These are phyloP conservation scores for Cudoniella acicularis DNA, from an alignment of 495 filamentous ascomycete species.

Conservation along the genomic window DNA sequence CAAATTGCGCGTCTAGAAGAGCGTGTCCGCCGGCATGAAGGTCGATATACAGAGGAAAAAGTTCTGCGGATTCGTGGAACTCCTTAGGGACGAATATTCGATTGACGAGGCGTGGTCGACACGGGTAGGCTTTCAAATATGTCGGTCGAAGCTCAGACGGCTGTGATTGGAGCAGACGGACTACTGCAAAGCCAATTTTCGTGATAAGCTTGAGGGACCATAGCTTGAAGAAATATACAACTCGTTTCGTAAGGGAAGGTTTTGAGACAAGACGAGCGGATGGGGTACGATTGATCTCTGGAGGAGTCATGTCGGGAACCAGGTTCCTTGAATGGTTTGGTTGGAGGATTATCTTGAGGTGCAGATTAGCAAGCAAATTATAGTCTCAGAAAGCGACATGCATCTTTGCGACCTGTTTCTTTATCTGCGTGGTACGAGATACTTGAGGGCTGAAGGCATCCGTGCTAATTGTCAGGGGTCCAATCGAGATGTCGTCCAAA, in stretches of 20 bases:
- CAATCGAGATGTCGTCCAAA: not conserved
- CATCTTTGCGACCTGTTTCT: too few relatives aligned
- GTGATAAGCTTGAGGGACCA: not conserved
- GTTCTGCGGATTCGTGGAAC: constrained; percentile 23
- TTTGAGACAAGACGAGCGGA: too few relatives aligned
- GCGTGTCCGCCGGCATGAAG: constrained; percentile 36
- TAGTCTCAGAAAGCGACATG: too few relatives aligned
- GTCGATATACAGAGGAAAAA: constrained; percentile 34
- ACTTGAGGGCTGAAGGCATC: not conserved
- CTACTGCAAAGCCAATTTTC: not conserved
- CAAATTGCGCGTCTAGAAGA: constrained; percentile 24
- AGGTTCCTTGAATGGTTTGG: too few relatives aligned
- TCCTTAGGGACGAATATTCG: constrained; percentile 36
- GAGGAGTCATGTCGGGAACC: not conserved
- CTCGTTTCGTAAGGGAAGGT: not conserved
- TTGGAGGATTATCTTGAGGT: too few relatives aligned
- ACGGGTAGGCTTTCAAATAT: constrained; percentile 29
- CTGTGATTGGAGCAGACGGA: not conserved
- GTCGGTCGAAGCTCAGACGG: constrained; percentile 25
- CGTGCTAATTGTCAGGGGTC: not conserved
- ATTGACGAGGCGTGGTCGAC: constrained; percentile 28
- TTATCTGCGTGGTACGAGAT: too few relatives aligned
- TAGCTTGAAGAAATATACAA: not conserved
- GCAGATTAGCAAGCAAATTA: too few relatives aligned
- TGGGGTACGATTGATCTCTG: too few relatives aligned